Evolutionary conservation across 768 basidiomycete species (phyloP).

Genomic region (Suillus subalutaceus): DNA sequence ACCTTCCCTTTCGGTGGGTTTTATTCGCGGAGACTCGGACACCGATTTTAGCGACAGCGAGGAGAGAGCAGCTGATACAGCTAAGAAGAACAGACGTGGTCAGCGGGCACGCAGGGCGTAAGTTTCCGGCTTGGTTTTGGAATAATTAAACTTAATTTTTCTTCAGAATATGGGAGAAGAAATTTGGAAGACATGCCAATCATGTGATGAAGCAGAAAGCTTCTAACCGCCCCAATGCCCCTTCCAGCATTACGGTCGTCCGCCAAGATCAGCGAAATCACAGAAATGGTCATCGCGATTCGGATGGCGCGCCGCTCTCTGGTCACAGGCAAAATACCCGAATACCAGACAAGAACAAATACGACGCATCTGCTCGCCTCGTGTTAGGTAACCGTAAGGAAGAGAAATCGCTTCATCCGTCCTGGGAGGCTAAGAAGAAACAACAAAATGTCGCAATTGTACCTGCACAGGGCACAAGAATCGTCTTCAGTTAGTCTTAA

Average conservation of each 20-base stretch:
- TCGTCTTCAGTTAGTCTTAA: conserved; percentile 48
- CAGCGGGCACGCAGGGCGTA: conserved; percentile 94
- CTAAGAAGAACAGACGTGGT: conserved; percentile 86
- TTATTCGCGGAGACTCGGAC: conserved; percentile 75
- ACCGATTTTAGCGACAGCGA: conserved; percentile 78
- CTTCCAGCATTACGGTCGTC: conserved; percentile 11
- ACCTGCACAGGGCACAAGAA: conserved; percentile 83
- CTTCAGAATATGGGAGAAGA: conserved; percentile 95
- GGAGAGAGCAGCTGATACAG: conserved; percentile 50
- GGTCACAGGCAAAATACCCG: conserved; percentile 10
- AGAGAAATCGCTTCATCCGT: conserved; percentile 73
- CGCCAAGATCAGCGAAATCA: conserved; percentile 24
- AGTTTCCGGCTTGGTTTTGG: conserved; percentile 40
- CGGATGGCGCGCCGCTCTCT: conserved; percentile 20
- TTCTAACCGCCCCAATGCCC: conserved; percentile 12
- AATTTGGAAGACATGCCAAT: conserved; percentile 88
- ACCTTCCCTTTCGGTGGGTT: conserved; percentile 88
- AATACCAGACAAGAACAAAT: conserved; percentile 1
- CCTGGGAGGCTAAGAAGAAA: conserved; percentile 93
- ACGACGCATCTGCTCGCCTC: neutral
- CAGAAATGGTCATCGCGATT: conserved; percentile 19
- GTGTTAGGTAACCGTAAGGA: conserved; percentile 8
- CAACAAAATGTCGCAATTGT: conserved; percentile 66
- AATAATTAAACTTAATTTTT: conserved; percentile 8
- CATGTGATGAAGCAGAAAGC: conserved; percentile 71